Evolutionary conservation across 2,329 filamentous ascomycete genomes (phyloP).

Genomic region (Xylariaceae sp.): DNA sequence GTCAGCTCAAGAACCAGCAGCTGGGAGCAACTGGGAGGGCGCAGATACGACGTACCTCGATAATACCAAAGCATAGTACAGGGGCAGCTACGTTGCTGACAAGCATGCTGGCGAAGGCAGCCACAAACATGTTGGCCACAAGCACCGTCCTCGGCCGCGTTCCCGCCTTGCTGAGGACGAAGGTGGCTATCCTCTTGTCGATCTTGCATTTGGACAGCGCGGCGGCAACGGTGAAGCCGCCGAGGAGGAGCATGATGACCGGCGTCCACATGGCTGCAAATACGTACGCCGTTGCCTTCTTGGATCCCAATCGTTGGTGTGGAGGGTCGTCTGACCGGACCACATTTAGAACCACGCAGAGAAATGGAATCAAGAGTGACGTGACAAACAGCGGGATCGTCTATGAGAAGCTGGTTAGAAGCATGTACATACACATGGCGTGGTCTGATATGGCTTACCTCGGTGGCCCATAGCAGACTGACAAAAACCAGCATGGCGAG

Average conservation of each 20-base stretch:
- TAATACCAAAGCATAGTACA: slow-evolving; percentile 94
- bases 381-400: slow-evolving; percentile 96
- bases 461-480: slow-evolving; percentile 91
- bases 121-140: slow-evolving; percentile 97
- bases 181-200: slow-evolving; percentile 92
- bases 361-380: slow-evolving; percentile 84
- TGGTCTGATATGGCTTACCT: slow-evolving; percentile 51
- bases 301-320: slow-evolving; percentile 64
- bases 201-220: slow-evolving; percentile 96
- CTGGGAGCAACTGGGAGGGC: not conserved
- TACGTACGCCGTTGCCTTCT: slow-evolving; percentile 73
- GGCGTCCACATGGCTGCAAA: slow-evolving; percentile 99
- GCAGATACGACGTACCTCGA: slow-evolving; percentile 57
- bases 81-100: slow-evolving; percentile 98
- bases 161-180: slow-evolving; percentile 92
- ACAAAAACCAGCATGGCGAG: slow-evolving; percentile 90
- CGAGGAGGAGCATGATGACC: slow-evolving; percentile 94
- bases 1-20: too few relatives aligned
- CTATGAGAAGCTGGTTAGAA: slow-evolving; percentile 31
- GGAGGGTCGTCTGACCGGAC: slow-evolving; percentile 67
- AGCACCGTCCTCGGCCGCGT: slow-evolving; percentile 84
- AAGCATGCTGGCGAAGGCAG: slow-evolving; percentile 96
- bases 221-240: slow-evolving; percentile 91
- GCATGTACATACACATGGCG: not conserved
- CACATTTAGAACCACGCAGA: slow-evolving; percentile 80